These are phyloP conservation scores for Pythium dissimile DNA, from an alignment of 352 stramenopile genomes.

Conservation along the genomic window DNA sequence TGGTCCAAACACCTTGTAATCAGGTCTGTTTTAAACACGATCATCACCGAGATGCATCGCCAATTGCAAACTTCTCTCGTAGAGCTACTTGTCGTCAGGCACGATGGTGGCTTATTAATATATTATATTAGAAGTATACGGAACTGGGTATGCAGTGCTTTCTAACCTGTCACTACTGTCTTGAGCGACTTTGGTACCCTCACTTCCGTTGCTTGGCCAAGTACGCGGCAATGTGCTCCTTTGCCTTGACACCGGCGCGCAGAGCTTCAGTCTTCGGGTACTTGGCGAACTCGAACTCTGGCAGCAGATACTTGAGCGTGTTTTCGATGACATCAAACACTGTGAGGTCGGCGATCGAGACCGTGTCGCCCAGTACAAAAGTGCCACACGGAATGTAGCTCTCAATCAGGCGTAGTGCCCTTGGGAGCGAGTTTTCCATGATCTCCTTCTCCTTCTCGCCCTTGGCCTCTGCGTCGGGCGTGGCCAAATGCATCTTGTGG, in stretches of 20 bases:
- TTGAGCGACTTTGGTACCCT: constrained; percentile 27
- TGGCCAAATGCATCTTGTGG: constrained; percentile 30
- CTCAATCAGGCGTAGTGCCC: constrained; percentile 36
- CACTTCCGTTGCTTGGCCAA: constrained; percentile 24
- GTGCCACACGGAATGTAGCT: constrained; percentile 36
- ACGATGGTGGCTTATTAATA: too few relatives aligned
- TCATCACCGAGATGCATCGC: background rate
- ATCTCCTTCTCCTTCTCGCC: constrained; percentile 41
- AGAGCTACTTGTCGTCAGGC: too few relatives aligned
- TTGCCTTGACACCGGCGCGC: constrained; percentile 14
- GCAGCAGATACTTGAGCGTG: constrained; percentile 24
- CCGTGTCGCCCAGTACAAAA: constrained; percentile 48
- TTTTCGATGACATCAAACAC: constrained; percentile 44
- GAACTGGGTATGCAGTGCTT: too few relatives aligned
- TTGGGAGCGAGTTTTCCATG: constrained; percentile 38
- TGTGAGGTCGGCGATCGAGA: constrained; percentile 38
- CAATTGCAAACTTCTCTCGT: too few relatives aligned
- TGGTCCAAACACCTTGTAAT: background rate
- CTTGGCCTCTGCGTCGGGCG: constrained; percentile 35
- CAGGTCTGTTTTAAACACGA: background rate
- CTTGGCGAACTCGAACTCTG: constrained; percentile 18
- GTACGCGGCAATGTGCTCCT: constrained; percentile 27
- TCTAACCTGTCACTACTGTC: background rate
- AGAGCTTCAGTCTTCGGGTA: constrained; percentile 28
- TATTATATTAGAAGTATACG: too few relatives aligned